Evolutionary conservation across 2,329 filamentous ascomycete species (phyloP).

Genomic region (Apiospora marii): DNA sequence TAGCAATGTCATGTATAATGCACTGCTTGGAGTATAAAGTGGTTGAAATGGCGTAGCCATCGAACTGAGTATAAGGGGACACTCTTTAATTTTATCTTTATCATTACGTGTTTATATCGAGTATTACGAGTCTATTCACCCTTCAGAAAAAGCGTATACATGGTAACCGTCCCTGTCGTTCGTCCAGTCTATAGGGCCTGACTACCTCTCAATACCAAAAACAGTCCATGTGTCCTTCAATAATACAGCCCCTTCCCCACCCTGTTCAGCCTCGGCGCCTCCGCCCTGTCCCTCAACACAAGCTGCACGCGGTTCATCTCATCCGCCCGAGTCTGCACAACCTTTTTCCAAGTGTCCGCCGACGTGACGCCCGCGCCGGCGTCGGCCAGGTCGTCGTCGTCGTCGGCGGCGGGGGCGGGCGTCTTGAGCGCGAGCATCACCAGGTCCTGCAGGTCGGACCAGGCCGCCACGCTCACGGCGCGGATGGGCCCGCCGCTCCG

Average conservation of each 20-base stretch:
- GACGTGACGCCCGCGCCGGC: not conserved
- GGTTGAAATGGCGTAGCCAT: too few relatives aligned
- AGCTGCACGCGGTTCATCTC: not conserved
- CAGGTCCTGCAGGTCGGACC: not conserved
- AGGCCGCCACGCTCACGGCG: not conserved
- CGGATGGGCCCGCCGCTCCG: not conserved
- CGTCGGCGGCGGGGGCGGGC: not conserved
- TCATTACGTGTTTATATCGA: too few relatives aligned
- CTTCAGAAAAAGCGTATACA: too few relatives aligned
- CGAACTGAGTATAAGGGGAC: too few relatives aligned
- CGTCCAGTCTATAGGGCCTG: too few relatives aligned
- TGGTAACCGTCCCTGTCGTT: too few relatives aligned
- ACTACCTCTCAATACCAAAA: too few relatives aligned
- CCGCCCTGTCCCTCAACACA: not conserved
- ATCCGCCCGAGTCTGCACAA: not conserved
- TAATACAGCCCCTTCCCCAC: constrained; percentile 3
- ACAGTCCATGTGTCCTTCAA: not conserved
- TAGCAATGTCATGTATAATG: too few relatives aligned
- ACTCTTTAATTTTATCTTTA: too few relatives aligned
- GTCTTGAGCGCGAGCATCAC: not conserved
- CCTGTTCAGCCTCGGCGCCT: not conserved
- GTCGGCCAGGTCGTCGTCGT: not conserved
- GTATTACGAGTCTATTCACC: too few relatives aligned
- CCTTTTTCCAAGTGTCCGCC: not conserved
- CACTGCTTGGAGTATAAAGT: too few relatives aligned